Conservation (phyloP, 1,139 yeast species). For the Pichia sp. region DNA sequence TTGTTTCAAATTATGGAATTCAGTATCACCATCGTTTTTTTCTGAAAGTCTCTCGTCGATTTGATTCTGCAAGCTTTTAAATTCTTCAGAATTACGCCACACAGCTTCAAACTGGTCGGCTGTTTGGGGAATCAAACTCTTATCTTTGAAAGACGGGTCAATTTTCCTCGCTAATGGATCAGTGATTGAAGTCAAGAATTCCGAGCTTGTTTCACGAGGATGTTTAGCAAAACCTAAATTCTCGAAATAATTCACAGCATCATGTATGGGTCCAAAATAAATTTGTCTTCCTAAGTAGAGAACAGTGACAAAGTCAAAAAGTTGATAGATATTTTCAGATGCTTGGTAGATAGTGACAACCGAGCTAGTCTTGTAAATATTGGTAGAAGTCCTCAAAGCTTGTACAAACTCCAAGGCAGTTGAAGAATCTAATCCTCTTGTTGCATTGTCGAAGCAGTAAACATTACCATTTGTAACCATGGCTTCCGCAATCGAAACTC, state of each 20-base stretch:
- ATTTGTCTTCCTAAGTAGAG: conserved; percentile 77
- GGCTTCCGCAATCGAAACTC: conserved; percentile 73
- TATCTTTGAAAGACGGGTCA: conserved; percentile 45
- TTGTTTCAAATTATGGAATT: conserved; percentile 34
- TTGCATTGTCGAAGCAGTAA: conserved; percentile 71
- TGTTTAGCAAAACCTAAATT: conserved; percentile 70
- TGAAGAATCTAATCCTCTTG: conserved; percentile 75
- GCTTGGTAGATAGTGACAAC: conserved; percentile 81
- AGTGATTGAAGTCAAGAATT: conserved; percentile 73
- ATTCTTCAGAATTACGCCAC: conserved; percentile 41
- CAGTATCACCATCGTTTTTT: conserved; percentile 13
- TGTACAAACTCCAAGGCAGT: conserved; percentile 72
- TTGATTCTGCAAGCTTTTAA: conserved; percentile 29
- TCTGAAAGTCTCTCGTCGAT: conserved; percentile 24
- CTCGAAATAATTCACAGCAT: conserved; percentile 57
- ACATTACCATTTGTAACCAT: conserved; percentile 53
- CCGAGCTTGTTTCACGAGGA: conserved; percentile 77
- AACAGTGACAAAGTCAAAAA: conserved; percentile 70
- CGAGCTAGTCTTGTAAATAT: conserved; percentile 56
- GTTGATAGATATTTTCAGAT: conserved; percentile 69
- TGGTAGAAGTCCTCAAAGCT: conserved; percentile 62
- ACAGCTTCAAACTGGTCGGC: conserved; percentile 47
- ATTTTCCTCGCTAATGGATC: conserved; percentile 49
- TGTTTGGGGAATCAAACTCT: conserved; percentile 28
- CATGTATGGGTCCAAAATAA: conserved; percentile 59